Evolutionary conservation across 2,329 filamentous ascomycete species (phyloP), one percentile per base, ranked within the genome.

Genomic region (Colletotrichum neosansevieriae): DNA sequence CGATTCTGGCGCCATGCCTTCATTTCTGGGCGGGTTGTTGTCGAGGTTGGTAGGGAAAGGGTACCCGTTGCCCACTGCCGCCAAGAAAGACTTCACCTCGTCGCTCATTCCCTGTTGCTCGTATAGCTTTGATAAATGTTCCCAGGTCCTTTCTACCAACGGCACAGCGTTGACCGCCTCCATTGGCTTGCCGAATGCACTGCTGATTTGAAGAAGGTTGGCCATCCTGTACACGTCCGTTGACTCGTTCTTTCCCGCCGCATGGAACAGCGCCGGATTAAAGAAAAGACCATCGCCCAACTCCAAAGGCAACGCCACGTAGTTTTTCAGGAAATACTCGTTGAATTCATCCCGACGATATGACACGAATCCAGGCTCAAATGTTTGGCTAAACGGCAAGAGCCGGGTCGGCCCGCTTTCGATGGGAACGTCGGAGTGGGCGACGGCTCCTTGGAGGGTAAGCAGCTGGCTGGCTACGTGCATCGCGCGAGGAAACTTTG

Each of bases 11-110:
- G 87, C 86, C 88, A 90, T 89, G 0, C 84, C 87, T 49, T 83
- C 83, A 1, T 83, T 83, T 34, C 81, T 83, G 0, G 88, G 88
- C 1, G 86, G 83, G 54, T 87, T 81, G 2, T 77, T 81, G 72
- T 90, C 88, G 56, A 90, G 71, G 74, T 90, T 89, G 6, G 87
- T 89, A 0, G 88, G 88, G 69, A 90, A 90, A 2, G 87, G 84
- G 74, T 90, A 90, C 0, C 86, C 88, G 38, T 89, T 85, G 0
- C 79, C 86, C 5, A 90, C 76, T 12, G 86, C 84, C 4, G 78
- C 74, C 0, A 90, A 75, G 38, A 87, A 80, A 2, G 84, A 80
- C 67, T 79, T 77, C 3, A 87, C 76, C 67, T 81, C 78, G 0
- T 76, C 75, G 63, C 77, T 83, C 62, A 82, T 32, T 0, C 82